Percentiles rank a stretch among this genome's conserved stretches.
These are phyloP conservation scores for Acer negundo DNA, from an alignment of 345 rosid species.

Conservation along the genomic window DNA sequence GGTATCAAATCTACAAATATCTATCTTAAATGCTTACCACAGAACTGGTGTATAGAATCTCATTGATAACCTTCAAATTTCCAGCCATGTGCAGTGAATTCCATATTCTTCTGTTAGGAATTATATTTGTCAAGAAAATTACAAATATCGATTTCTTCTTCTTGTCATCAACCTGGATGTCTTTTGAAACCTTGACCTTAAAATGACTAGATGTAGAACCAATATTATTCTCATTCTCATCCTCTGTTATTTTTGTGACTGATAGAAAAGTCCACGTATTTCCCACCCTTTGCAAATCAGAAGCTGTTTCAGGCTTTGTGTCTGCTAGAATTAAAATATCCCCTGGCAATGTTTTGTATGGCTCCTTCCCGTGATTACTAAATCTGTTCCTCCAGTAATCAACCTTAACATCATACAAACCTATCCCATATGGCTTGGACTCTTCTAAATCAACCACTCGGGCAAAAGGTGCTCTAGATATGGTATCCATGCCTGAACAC, in stretches of 20 bases:
- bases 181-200: background rate
- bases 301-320: slow-evolving; percentile 35
- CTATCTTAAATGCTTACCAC: background rate
- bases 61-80: background rate
- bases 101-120: background rate
- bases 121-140: background rate
- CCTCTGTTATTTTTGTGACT: slow-evolving; percentile 6
- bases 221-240: background rate
- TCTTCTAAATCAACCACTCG: slow-evolving; percentile 9
- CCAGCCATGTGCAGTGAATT: background rate
- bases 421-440: background rate
- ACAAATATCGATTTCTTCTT: background rate
- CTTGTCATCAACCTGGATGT: background rate
- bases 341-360: slow-evolving; percentile 45
- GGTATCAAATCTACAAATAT: background rate
- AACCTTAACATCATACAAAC: slow-evolving; percentile 26
- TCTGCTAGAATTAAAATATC: slow-evolving; percentile 39
- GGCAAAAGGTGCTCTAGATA: slow-evolving; percentile 40
- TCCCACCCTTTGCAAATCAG: slow-evolving; percentile 37
- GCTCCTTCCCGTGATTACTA: slow-evolving; percentile 21
- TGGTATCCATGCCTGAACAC: slow-evolving; percentile 31
- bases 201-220: background rate
- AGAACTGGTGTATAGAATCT: background rate
- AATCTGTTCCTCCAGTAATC: slow-evolving; percentile 38
- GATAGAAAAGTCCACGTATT: slow-evolving; percentile 32